These are phyloP conservation scores for Alternaria sp. DNA, from an alignment of 2,329 filamentous ascomycete species.

Conservation along the genomic window DNA sequence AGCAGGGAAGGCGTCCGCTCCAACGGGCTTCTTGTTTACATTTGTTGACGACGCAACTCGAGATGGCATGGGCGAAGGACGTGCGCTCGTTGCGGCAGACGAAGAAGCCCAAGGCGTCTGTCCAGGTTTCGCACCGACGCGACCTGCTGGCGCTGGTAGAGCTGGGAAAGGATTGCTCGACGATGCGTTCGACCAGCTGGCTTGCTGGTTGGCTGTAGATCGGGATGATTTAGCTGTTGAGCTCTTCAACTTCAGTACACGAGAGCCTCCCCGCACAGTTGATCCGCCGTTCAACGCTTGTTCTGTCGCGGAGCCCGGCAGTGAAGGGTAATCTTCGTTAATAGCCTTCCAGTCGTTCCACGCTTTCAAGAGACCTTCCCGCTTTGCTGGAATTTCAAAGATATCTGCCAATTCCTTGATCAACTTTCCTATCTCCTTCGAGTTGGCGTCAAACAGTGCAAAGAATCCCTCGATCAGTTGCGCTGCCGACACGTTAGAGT, in stretches of 20 bases:
- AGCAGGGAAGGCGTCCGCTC: constrained; percentile 77
- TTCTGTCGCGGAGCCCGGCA: constrained; percentile 71
- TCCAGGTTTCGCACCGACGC: constrained; percentile 47
- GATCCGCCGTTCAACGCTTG: constrained; percentile 49
- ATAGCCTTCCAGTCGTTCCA: constrained; percentile 97
- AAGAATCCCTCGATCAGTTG: constrained; percentile 90
- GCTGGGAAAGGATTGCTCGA: constrained; percentile 45
- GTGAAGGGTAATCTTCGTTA: constrained; percentile 91
- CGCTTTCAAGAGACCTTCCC: constrained; percentile 76
- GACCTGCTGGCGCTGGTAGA: constrained; percentile 37
- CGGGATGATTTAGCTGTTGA: constrained; percentile 73
- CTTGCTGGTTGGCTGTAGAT: constrained; percentile 64
- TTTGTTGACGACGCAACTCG: constrained; percentile 40
- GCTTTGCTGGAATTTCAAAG: constrained; percentile 83
- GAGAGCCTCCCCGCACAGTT: constrained; percentile 62
- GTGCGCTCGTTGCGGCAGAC: constrained; percentile 35
- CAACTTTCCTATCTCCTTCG: constrained; percentile 83
- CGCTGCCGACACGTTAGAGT: constrained; percentile 71
- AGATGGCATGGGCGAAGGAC: constrained; percentile 50
- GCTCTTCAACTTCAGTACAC: constrained; percentile 74
- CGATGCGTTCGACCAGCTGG: constrained; percentile 64
- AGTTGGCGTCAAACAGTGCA: constrained; percentile 81
- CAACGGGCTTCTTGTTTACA: constrained; percentile 34
- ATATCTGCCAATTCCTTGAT: constrained; percentile 92
- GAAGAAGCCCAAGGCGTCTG: constrained; percentile 49